phyloP scores from a whole-genome alignment of 1,284 basidiomycete genomes.

The Malassezia yamatoensis region DNA sequence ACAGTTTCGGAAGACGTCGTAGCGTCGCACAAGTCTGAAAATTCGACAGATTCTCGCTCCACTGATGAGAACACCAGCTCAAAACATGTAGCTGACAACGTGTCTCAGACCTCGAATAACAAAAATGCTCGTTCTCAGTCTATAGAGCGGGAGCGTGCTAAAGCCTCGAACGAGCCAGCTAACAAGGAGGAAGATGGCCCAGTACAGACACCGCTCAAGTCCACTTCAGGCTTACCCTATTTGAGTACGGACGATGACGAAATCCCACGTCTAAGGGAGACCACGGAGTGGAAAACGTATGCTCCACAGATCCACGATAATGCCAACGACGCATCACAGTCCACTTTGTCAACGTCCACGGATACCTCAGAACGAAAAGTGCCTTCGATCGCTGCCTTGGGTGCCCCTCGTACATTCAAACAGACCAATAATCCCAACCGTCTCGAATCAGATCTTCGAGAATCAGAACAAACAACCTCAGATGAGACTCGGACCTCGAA shows the following conservation, averaged over 20 bases:
- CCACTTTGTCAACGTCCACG: neutral
- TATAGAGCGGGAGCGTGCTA: conserved; percentile 7
- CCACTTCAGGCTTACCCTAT: conserved; percentile 1
- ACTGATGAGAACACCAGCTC: no score
- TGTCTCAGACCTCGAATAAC: conserved; percentile 2
- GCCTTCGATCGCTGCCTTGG: conserved; percentile 7
- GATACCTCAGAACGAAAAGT: conserved; percentile 9
- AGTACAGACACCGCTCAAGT: neutral
- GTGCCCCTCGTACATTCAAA: conserved; percentile 1
- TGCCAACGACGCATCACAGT: neutral
- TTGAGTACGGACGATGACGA: conserved; percentile 9
- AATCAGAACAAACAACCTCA: neutral
- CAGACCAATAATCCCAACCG: neutral
- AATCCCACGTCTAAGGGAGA: conserved; percentile 4
- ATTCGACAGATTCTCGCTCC: conserved; percentile 1
- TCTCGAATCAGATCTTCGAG: neutral
- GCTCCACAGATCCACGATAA: neutral
- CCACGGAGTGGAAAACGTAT: conserved; percentile 7
- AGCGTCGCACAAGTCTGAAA: neutral
- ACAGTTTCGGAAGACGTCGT: neutral
- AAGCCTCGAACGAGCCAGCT: neutral
- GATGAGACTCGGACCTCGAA: neutral
- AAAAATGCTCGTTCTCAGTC: conserved; percentile 1
- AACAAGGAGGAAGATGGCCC: neutral
- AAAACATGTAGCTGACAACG: neutral